Evolutionary conservation across 148 eudicot species (phyloP).

Genomic region (Silene uniflora): DNA sequence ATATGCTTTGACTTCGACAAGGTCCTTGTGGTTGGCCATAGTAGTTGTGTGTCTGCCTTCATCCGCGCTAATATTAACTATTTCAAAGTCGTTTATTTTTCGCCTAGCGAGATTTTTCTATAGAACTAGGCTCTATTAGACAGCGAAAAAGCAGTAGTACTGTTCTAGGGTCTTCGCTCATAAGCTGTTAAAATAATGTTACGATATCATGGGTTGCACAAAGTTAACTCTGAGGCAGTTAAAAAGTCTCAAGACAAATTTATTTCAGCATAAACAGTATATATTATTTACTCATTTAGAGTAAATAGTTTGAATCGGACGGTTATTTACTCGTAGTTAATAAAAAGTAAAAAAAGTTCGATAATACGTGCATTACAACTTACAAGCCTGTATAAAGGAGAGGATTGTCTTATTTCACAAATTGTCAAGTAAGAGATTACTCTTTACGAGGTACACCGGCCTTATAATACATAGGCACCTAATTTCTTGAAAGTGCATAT

Average conservation of each 20-base stretch:
- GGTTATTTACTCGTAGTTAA: too few species aligned
- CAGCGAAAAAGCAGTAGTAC: background rate
- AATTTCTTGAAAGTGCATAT: too few species aligned
- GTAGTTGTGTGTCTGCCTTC: slow-evolving; percentile 34
- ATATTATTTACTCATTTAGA: too few species aligned
- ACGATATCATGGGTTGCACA: background rate
- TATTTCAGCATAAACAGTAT: too few species aligned
- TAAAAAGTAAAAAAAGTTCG: too few species aligned
- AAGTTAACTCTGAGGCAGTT: background rate
- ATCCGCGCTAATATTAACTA: slow-evolving; percentile 23
- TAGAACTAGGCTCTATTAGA: slow-evolving; percentile 15
- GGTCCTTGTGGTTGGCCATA: slow-evolving; percentile 39
- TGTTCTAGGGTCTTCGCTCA: background rate
- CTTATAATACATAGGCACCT: too few species aligned
- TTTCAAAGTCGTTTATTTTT: slow-evolving; percentile 25
- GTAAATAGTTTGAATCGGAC: too few species aligned
- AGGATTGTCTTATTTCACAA: too few species aligned
- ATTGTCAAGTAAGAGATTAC: too few species aligned
- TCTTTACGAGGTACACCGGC: too few species aligned
- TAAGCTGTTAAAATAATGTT: background rate
- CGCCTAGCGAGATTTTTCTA: slow-evolving; percentile 27
- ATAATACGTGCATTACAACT: too few species aligned
- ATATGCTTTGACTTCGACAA: slow-evolving; percentile 32
- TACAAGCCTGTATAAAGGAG: too few species aligned
- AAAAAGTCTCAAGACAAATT: background rate